phyloP scores from a whole-genome alignment of 106 monocot species.

The Xerophyta viscosa region DNA sequence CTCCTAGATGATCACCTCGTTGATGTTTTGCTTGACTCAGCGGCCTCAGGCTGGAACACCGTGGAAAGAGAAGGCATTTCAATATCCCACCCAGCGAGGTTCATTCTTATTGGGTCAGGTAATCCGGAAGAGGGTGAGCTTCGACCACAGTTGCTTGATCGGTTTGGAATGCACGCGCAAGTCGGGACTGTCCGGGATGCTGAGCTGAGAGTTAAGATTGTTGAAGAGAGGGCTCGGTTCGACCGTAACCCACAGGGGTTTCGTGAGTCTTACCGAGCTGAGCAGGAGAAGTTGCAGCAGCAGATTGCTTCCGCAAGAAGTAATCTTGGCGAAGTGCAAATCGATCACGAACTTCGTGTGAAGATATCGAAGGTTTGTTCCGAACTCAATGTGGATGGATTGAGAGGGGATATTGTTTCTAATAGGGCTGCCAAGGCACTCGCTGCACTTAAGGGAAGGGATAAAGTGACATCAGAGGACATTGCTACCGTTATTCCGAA shows the following conservation, averaged over 20 bases:
- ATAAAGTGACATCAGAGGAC: constrained; percentile 69
- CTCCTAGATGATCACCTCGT: constrained; percentile 95
- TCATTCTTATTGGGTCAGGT: constrained; percentile 95
- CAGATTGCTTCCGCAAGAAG: constrained; percentile 70
- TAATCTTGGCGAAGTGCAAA: constrained; percentile 52
- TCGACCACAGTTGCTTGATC: constrained; percentile 90
- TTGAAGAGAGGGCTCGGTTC: constrained; percentile 87
- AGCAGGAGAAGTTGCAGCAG: constrained; percentile 84
- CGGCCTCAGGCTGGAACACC: constrained; percentile 98
- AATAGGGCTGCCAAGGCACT: constrained; percentile 92
- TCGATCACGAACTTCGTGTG: constrained; percentile 75
- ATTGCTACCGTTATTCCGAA: constrained; percentile 96
- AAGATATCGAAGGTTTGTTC: constrained; percentile 97
- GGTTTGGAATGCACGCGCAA: constrained; percentile 99
- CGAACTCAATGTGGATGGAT: constrained; percentile 94
- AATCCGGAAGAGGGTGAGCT: constrained; percentile 99
- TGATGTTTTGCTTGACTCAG: constrained; percentile 90
- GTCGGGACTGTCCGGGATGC: constrained; percentile 96
- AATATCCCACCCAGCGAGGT: constrained; percentile 93
- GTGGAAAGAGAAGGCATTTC: constrained; percentile 98
- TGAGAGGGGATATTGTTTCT: constrained; percentile 94
- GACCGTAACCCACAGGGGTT: constrained; percentile 76
- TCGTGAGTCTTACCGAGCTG: constrained; percentile 58
- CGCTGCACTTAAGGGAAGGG: constrained; percentile 89
- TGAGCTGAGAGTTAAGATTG: constrained; percentile 93